A percentile compares a stretch with the other conserved stretches of the same genome.
These are phyloP conservation scores for Achaetomium macrosporum DNA, from an alignment of 2,329 filamentous ascomycete species.

Conservation along the genomic window DNA sequence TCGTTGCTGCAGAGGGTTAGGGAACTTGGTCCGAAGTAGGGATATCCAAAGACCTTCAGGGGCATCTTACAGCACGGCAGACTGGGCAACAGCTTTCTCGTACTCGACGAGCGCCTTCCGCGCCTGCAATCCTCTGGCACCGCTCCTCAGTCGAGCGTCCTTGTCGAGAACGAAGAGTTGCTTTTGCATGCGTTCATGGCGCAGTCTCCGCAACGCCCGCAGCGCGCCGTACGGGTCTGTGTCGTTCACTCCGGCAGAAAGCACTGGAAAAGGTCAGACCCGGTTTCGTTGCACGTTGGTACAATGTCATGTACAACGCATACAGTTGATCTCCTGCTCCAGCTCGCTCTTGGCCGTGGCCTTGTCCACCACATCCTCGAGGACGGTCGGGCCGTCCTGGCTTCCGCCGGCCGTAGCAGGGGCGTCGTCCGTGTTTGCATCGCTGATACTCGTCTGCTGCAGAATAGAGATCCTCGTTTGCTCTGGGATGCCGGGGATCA, in stretches of 20 bases:
- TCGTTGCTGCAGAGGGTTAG: slow-evolving; percentile 33
- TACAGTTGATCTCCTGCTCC: slow-evolving; percentile 56
- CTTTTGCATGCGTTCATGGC: slow-evolving; percentile 55
- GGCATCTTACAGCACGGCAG: slow-evolving; percentile 41
- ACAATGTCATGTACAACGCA: slow-evolving; percentile 18
- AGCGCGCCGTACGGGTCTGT: slow-evolving; percentile 53
- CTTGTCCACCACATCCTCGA: slow-evolving; percentile 63
- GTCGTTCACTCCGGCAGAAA: slow-evolving; percentile 56
- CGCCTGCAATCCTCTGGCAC: slow-evolving; percentile 66
- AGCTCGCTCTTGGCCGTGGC: slow-evolving; percentile 52
- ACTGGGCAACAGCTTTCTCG: slow-evolving; percentile 61
- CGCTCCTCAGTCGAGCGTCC: slow-evolving; percentile 67
- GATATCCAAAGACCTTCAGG: background rate
- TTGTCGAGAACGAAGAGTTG: slow-evolving; percentile 65
- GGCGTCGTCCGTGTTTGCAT: slow-evolving; percentile 27
- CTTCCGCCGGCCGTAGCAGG: background rate
- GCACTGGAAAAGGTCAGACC: slow-evolving; percentile 32
- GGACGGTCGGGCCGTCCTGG: slow-evolving; percentile 37
- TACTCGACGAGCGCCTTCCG: slow-evolving; percentile 66
- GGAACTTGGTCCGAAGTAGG: background rate
- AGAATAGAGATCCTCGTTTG: slow-evolving; percentile 60
- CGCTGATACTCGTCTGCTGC: slow-evolving; percentile 55
- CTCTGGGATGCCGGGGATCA: slow-evolving; percentile 70
- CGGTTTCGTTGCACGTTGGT: background rate
- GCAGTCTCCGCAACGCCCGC: slow-evolving; percentile 54